A percentile compares a stretch with the other conserved stretches of the same genome.
These are phyloP conservation scores for Chlorokybus atmophyticus DNA, from an alignment of 139 green algal genomes.

Conservation along the genomic window DNA sequence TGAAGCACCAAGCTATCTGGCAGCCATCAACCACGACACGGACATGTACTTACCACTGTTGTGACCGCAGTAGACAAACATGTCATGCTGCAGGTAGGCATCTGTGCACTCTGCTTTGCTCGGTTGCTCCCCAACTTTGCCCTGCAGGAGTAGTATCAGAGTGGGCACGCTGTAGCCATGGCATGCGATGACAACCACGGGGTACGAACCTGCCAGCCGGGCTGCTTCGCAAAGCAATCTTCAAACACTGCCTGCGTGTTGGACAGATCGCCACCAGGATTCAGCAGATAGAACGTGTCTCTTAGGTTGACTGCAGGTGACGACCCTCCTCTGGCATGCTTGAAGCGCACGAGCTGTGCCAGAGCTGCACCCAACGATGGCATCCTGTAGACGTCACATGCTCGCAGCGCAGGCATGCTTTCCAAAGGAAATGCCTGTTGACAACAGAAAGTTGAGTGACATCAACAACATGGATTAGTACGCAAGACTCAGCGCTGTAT, in stretches of 20 bases:
- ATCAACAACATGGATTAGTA: too few species aligned
- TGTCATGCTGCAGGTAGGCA: conserved; percentile 39
- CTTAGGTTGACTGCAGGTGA: neutral
- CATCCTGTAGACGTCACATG: too few species aligned
- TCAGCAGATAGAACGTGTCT: conserved; percentile 63
- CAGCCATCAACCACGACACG: conserved; percentile 16
- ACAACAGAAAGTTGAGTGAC: too few species aligned
- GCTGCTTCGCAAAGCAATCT: conserved; percentile 40
- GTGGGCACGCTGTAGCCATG: neutral
- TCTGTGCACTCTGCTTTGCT: conserved; percentile 23
- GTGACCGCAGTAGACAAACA: conserved; percentile 88
- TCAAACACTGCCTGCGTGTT: conserved; percentile 66
- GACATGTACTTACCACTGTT: conserved; percentile 57
- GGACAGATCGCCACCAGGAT: conserved; percentile 66
- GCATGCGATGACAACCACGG: neutral
- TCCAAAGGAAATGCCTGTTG: too few species aligned
- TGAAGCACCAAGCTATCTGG: neutral
- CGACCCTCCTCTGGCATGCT: too few species aligned
- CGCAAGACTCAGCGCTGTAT: too few species aligned
- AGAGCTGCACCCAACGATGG: too few species aligned
- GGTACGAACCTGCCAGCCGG: conserved; percentile 48
- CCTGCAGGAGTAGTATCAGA: conserved; percentile 19
- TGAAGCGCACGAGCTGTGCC: too few species aligned
- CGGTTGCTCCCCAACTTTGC: conserved; percentile 22
- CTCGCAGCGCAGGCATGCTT: too few species aligned